phyloP scores from a whole-genome alignment of 1,284 basidiomycete genomes.

The Pisolithus thermaeus region DNA sequence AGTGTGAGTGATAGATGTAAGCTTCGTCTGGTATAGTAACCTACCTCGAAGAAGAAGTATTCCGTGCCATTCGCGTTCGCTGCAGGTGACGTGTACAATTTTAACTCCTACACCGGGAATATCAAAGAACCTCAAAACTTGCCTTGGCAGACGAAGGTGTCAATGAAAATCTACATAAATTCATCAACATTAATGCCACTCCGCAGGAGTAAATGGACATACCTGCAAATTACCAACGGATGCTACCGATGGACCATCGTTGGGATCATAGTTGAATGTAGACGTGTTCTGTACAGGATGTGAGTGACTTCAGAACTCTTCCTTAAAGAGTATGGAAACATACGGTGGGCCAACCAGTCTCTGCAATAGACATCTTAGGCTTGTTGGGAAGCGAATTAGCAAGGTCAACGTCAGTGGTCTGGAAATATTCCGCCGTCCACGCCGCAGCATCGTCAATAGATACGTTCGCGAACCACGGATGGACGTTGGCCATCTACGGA shows the following conservation, averaged over 20 bases:
- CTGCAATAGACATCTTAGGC: conserved; percentile 34
- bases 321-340: conserved; percentile 12
- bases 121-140: conserved; percentile 5
- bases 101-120: conserved; percentile 2
- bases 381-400: conserved; percentile 25
- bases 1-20: conserved; percentile 5
- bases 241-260: conserved; percentile 63
- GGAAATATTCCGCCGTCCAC: conserved; percentile 30
- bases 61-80: conserved; percentile 75
- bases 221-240: conserved; percentile 66
- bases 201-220: neutral
- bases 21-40: conserved; percentile 12
- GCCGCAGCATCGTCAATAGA: conserved; percentile 55
- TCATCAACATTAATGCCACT: conserved; percentile 4
- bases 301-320: conserved; percentile 3
- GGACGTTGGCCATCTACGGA: conserved; percentile 61
- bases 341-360: conserved; percentile 85
- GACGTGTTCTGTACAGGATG: conserved; percentile 45
- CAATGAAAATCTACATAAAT: conserved; percentile 57
- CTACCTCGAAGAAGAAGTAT: conserved; percentile 83
- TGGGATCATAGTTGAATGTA: conserved; percentile 43
- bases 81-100: conserved; percentile 8
- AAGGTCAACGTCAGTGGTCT: conserved; percentile 20
- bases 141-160: conserved; percentile 79
- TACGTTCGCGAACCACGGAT: conserved; percentile 80